Evolutionary conservation across 371 early-diverging fungal genomes (phyloP).

Genomic region (Rozella allomycis): DNA sequence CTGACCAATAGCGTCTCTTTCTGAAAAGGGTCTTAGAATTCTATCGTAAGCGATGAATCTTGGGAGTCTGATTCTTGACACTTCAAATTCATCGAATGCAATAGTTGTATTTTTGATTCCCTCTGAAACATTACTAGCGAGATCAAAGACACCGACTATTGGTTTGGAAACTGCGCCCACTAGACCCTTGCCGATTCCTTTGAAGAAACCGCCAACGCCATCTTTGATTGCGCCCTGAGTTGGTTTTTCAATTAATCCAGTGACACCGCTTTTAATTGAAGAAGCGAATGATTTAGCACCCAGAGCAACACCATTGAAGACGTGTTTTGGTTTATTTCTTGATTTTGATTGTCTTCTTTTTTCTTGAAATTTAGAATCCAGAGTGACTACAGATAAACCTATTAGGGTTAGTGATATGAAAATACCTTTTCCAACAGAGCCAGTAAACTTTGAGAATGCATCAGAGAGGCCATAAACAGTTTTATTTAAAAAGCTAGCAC

Average conservation of each 20-base stretch:
- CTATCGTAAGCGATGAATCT: slow-evolving; percentile 63
- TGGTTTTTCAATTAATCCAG: slow-evolving; percentile 64
- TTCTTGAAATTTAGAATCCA: slow-evolving; percentile 49
- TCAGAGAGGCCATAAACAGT: slow-evolving; percentile 90
- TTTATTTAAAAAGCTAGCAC: slow-evolving; percentile 71
- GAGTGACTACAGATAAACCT: slow-evolving; percentile 65
- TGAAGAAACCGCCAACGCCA: slow-evolving; percentile 83
- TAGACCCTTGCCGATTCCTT: slow-evolving; percentile 85
- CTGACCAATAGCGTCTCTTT: neutral
- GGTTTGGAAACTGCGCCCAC: slow-evolving; percentile 88
- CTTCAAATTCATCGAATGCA: slow-evolving; percentile 55
- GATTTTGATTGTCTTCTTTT: neutral
- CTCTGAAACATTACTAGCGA: slow-evolving; percentile 73
- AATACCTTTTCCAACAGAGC: slow-evolving; percentile 76
- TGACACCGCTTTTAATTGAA: slow-evolving; percentile 64
- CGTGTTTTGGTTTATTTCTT: slow-evolving; percentile 78
- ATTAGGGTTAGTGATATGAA: neutral
- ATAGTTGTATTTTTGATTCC: slow-evolving; percentile 91
- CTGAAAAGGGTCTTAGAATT: slow-evolving; percentile 25
- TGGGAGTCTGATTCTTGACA: slow-evolving; percentile 62
- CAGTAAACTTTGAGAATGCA: slow-evolving; percentile 81
- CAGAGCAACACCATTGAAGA: slow-evolving; percentile 62
- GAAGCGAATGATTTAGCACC: slow-evolving; percentile 70
- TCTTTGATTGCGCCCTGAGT: slow-evolving; percentile 73
- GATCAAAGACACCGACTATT: slow-evolving; percentile 72